Conservation (phyloP, 2,329 filamentous ascomycete genomes). For the Alternaria sp. region DNA sequence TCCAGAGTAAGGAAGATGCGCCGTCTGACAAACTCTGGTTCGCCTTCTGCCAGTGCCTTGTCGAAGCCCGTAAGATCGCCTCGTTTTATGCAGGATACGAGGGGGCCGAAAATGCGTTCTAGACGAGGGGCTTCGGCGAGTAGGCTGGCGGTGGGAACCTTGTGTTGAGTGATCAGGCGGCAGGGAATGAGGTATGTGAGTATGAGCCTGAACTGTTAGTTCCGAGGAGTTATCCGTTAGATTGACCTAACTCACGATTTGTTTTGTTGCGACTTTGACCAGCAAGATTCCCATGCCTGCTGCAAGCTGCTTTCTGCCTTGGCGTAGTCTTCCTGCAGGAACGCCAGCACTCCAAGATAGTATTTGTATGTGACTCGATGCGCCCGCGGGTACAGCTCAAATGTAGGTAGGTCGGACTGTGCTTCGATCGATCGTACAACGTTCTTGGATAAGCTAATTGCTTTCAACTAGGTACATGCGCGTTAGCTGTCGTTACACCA, state of each 20-base stretch:
- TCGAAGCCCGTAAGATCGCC: slow-evolving; percentile 88
- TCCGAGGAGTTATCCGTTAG: slow-evolving; percentile 36
- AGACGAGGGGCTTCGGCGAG: slow-evolving; percentile 78
- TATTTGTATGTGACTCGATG: slow-evolving; percentile 97
- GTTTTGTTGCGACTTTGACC: slow-evolving; percentile 74
- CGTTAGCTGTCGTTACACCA: slow-evolving; percentile 4
- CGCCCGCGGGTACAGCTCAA: slow-evolving; percentile 82
- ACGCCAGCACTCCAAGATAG: slow-evolving; percentile 91
- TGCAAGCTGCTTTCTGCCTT: slow-evolving; percentile 67
- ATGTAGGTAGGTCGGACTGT: slow-evolving; percentile 76
- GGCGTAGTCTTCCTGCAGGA: slow-evolving; percentile 90
- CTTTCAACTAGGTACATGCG: slow-evolving; percentile 66
- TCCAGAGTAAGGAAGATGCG: slow-evolving; percentile 96
- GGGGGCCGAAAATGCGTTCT: slow-evolving; percentile 76
- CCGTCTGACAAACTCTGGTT: slow-evolving; percentile 91
- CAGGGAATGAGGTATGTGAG: slow-evolving; percentile 95
- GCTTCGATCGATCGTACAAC: slow-evolving; percentile 84
- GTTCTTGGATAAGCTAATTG: slow-evolving; percentile 86
- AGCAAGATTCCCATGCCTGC: slow-evolving; percentile 82
- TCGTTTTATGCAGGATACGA: slow-evolving; percentile 78
- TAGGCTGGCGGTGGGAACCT: slow-evolving; percentile 74
- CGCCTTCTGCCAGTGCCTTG: slow-evolving; percentile 75
- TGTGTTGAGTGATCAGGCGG: slow-evolving; percentile 84
- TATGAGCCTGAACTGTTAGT: slow-evolving; percentile 68
- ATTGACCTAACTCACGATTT: slow-evolving; percentile 66